Evolutionary conservation across 208 protist genomes (phyloP).

Genomic region (Acanthamoeba culbertsoni): DNA sequence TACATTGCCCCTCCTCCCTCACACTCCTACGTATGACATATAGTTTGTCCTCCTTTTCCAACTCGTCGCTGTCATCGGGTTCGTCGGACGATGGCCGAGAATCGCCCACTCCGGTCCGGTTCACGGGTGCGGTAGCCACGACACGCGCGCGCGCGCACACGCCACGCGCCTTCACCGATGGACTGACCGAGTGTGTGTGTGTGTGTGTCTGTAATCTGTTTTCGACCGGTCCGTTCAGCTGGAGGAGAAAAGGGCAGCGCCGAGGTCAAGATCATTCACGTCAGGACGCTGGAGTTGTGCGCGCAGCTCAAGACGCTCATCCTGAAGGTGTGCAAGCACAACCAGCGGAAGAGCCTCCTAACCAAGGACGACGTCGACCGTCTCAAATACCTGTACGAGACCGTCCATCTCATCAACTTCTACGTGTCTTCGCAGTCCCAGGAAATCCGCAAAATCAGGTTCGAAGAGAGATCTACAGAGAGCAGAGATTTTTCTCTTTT

Average conservation of each 20-base stretch:
- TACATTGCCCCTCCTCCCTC: too few species aligned
- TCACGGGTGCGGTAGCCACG: not conserved
- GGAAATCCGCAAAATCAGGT: slow-evolving; percentile 32
- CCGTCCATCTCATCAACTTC: slow-evolving; percentile 55
- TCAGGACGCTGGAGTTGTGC: slow-evolving; percentile 23
- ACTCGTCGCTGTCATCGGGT: not conserved
- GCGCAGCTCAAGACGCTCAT: slow-evolving; percentile 18
- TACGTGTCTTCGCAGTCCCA: slow-evolving; percentile 57
- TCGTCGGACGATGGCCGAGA: slow-evolving; percentile 20
- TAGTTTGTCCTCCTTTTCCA: not conserved
- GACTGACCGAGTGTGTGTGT: too few species aligned
- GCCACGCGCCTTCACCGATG: too few species aligned
- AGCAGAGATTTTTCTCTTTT: too few species aligned
- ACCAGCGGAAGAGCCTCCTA: not conserved
- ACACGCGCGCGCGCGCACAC: not conserved
- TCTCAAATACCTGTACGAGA: slow-evolving; percentile 59
- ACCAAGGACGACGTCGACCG: slow-evolving; percentile 43
- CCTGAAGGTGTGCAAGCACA: slow-evolving; percentile 31
- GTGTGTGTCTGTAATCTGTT: too few species aligned
- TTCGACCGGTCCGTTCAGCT: not conserved
- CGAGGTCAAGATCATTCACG: slow-evolving; percentile 20
- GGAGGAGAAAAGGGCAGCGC: not conserved
- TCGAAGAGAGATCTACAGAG: too few species aligned
- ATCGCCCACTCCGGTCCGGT: not conserved
- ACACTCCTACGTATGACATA: too few species aligned